Conservation (phyloP, 1,284 basidiomycete species). For the Crucibulum cyathiforme region DNA sequence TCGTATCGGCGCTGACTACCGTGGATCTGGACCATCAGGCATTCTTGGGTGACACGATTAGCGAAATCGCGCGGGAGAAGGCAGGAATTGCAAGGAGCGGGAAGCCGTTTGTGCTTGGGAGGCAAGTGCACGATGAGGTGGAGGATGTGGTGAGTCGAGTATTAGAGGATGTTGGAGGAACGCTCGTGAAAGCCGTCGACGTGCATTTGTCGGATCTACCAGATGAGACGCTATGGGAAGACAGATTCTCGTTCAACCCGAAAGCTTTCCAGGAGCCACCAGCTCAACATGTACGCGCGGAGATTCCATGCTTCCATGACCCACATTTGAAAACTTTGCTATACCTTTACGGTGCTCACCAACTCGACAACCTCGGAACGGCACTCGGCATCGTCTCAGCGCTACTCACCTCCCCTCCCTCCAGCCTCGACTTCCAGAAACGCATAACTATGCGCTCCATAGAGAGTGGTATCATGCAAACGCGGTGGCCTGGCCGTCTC, state of each 20-base stretch:
- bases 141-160: slow-evolving; percentile 38
- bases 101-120: slow-evolving; percentile 78
- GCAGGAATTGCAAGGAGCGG: slow-evolving; percentile 78
- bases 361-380: slow-evolving; percentile 80
- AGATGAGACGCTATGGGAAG: slow-evolving; percentile 40
- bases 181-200: slow-evolving; percentile 44
- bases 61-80: slow-evolving; percentile 84
- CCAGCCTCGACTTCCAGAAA: slow-evolving; percentile 29
- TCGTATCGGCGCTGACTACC: slow-evolving; percentile 83
- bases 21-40: slow-evolving; percentile 94
- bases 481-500: slow-evolving; percentile 85
- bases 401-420: slow-evolving; percentile 55
- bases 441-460: slow-evolving; percentile 56
- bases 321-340: slow-evolving; percentile 49
- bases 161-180: slow-evolving; percentile 47
- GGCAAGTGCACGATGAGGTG: slow-evolving; percentile 67
- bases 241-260: slow-evolving; percentile 37
- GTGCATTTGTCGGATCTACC: slow-evolving; percentile 41
- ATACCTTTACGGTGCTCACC: slow-evolving; percentile 82
- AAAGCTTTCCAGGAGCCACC: slow-evolving; percentile 44
- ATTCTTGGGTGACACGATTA: slow-evolving; percentile 82
- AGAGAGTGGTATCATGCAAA: slow-evolving; percentile 61
- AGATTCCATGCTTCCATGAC: slow-evolving; percentile 48
- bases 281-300: slow-evolving; percentile 50
- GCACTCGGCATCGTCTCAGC: slow-evolving; percentile 72